phyloP scores from a whole-genome alignment of 345 rosid genomes.

The Atalantia buxifolia region DNA sequence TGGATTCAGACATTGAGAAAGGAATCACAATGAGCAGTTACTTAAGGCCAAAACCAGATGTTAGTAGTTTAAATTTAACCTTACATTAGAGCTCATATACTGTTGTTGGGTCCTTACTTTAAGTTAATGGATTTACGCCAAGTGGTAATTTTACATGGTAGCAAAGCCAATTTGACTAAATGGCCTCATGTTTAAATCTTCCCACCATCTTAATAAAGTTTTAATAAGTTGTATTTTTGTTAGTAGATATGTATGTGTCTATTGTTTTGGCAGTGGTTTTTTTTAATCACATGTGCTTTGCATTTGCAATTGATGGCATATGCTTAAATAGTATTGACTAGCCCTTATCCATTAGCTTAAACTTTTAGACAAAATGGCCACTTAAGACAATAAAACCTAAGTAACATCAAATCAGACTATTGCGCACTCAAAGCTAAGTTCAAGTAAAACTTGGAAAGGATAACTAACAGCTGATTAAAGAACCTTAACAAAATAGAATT shows the following conservation, averaged over 20 bases:
- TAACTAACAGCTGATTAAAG: neutral
- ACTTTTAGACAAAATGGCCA: neutral
- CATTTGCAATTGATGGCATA: neutral
- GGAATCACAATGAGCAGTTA: neutral
- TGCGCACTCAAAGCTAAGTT: neutral
- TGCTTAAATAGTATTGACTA: neutral
- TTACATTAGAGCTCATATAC: neutral
- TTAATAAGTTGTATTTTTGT: neutral
- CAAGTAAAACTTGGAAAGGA: neutral
- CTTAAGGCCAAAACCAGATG: neutral
- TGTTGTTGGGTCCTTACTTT: neutral
- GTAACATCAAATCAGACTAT: neutral
- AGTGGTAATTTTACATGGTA: neutral
- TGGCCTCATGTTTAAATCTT: neutral
- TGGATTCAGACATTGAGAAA: slow-evolving; percentile 9
- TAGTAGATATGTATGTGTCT: neutral
- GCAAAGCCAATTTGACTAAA: neutral
- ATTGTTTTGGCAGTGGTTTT: neutral
- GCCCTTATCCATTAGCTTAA: neutral
- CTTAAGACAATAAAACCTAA: neutral
- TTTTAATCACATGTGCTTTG: neutral
- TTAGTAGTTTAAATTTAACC: neutral
- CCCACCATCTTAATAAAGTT: neutral
- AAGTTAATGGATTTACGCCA: neutral
- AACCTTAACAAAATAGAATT: neutral